Base-by-base conservation (phyloP, 108 stramenopile species). In the Epithemia pelagica region DNA sequence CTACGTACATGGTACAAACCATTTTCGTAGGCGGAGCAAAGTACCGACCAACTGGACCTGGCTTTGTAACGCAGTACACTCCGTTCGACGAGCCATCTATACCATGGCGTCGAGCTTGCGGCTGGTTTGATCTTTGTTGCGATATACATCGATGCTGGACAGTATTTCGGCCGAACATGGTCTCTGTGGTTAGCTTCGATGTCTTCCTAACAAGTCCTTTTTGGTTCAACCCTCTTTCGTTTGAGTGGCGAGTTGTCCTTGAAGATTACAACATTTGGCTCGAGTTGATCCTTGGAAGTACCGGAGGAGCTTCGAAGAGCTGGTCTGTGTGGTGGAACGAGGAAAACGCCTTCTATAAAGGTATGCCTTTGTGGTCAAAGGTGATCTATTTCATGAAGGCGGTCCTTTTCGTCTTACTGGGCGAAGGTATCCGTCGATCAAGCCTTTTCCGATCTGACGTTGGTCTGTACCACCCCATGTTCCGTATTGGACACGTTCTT, bases 211-310 rank as follows among this genome's bases (percentile, higher is more conserved):
- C 91, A 22, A 95, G 96, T 59, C 98, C 98, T 23, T 97, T 99
- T 83, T 99, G 98, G 98, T 99, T 99, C 80, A 99, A 99, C 66
- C 98, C 98, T n/a, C 82, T 96, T 32, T 94, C 94, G 7, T 97
- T 97, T 68, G 96, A 97, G 58, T 99, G 96, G 96, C 85, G 88
- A 66, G 86, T 90, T 61, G 91, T 93, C 33, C 53, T 68, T 26
- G 59, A 73, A 28, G 96, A 97, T 75, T 97, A 96, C 78, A 66
- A 68, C 26, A 79, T 82, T 5, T 97, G 87, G 78, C 62, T 93
- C 3, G 64, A 79, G 25, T 99, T 96, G 98, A 95, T 97, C 82
- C 78, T 74, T 55, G 86, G 95, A 19, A 79, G 74, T 8, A 78
- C 90, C 64, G 92, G 90, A 61, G 92, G 92, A 51, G 75, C 91